Conservation (phyloP, 805 yeast genomes). For the Starmerella roubikii region DNA sequence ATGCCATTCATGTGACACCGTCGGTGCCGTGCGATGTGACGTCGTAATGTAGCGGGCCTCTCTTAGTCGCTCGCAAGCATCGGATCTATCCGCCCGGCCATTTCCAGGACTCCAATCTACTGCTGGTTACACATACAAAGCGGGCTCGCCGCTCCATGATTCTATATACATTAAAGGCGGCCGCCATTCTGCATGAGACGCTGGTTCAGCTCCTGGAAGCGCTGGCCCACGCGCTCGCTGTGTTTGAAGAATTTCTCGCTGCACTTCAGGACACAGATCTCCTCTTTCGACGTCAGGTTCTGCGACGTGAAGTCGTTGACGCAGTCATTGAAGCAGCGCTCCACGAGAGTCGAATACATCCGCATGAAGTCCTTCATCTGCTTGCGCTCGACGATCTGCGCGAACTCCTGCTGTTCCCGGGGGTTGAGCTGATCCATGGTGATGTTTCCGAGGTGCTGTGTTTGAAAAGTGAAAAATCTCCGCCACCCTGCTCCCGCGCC, state of each 20-base stretch:
- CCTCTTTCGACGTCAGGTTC: slow-evolving; percentile 72
- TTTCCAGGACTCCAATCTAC: too few relatives aligned
- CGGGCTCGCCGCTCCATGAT: too few relatives aligned
- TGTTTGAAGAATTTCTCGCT: slow-evolving; percentile 96
- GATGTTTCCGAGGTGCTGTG: neutral
- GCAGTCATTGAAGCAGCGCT: slow-evolving; percentile 94
- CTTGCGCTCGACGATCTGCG: slow-evolving; percentile 87
- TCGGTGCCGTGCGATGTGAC: too few relatives aligned
- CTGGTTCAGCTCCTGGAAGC: slow-evolving; percentile 92
- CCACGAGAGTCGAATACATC: slow-evolving; percentile 84
- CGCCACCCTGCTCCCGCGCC: neutral
- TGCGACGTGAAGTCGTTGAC: slow-evolving; percentile 96
- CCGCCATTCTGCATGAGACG: slow-evolving; percentile 22
- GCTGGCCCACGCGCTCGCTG: slow-evolving; percentile 94
- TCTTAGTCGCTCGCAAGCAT: too few relatives aligned
- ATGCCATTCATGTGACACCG: too few relatives aligned
- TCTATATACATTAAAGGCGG: slow-evolving; percentile 8
- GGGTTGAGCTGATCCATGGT: slow-evolving; percentile 86
- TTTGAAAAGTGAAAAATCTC: neutral
- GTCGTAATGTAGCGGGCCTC: too few relatives aligned
- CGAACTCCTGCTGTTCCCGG: slow-evolving; percentile 94
- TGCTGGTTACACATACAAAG: too few relatives aligned
- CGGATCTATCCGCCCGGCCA: too few relatives aligned
- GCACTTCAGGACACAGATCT: slow-evolving; percentile 75
- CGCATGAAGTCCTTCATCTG: slow-evolving; percentile 99